Evolutionary conservation across 2,329 filamentous ascomycete genomes (phyloP), one percentile per base, ranked within the genome.

Genomic region (Pestalotiopsis sp.): DNA sequence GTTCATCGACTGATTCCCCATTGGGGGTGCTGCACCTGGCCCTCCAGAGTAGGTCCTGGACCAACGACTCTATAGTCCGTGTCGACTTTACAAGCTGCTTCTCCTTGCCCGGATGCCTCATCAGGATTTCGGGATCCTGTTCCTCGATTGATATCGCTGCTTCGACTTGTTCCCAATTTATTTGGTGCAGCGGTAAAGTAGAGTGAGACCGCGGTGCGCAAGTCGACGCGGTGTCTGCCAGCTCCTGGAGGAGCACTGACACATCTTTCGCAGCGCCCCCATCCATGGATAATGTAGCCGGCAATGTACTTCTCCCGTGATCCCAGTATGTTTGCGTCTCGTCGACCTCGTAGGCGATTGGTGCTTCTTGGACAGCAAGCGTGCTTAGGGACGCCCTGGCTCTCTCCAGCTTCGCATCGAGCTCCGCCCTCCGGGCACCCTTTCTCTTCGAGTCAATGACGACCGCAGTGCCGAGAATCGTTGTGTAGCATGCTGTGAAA

Each of bases 401-500:
- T 66, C 87, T 82, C 36, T 86, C 85, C 72, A 93, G 86, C 68
- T 87, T 86, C 23, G 80, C 76, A 67, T 93, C 90, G 81, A 92
- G 88, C 71, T 90, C 85, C 70, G 83, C 83, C 61, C 87, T 84
- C 70, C 88, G 83, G 56, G 82, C 81, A 66, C 88, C 83, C 76
- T 93, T 93, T 38, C 81, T 77, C 36, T 83, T 82, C 5, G 87
- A 87, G 77, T 94, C 92, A 38, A 87, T 81, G 3, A 91, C 81
- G 12, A 90, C 86, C 1, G 90, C 91, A 2, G 88, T 87, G 4
- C 89, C 90, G 74, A 92, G 87, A 66, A 91, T 86, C 41, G 89
- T 88, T 31, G 91, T 91, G 75, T 93, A 93, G 77, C 86, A 87
- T 52, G 91, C 87, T 27, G 91, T 92, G 75, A 91, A 84, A 69